Percentiles rank a stretch among this genome's conserved stretches.
phyloP scores from a whole-genome alignment of 176 grass and related monocot genomes.

The Musa acuminata region DNA sequence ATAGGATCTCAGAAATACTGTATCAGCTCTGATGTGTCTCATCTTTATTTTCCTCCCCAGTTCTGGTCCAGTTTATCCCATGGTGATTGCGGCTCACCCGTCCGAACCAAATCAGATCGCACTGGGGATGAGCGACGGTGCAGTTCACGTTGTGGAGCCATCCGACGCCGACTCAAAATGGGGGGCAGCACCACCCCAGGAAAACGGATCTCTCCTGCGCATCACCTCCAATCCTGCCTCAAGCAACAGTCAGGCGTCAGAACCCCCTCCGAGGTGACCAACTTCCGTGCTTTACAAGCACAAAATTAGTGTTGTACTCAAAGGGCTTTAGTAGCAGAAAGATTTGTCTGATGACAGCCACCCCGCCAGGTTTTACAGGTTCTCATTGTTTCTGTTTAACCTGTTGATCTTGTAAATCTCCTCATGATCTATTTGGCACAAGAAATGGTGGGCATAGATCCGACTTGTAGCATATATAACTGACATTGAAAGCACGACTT shows the following conservation, averaged over 20 bases:
- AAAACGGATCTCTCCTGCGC: constrained; percentile 51
- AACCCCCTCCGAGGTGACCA: constrained; percentile 52
- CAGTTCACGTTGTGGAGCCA: constrained; percentile 85
- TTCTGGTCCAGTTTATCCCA: constrained; percentile 45
- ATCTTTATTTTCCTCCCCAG: constrained; percentile 13
- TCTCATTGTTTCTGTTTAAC: no score
- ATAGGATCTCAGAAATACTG: no score
- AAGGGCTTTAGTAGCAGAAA: no score
- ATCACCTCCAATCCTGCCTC: constrained; percentile 33
- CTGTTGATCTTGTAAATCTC: no score
- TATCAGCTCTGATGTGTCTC: neutral
- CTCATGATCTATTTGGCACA: no score
- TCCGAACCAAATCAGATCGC: constrained; percentile 92
- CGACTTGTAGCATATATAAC: no score
- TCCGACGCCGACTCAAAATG: constrained; percentile 67
- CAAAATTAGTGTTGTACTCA: no score
- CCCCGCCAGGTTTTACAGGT: no score
- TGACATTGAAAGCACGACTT: no score
- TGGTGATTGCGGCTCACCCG: constrained; percentile 87
- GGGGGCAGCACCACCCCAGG: constrained; percentile 55
- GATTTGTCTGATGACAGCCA: no score
- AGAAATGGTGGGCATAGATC: no score
- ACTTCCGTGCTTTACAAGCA: no score
- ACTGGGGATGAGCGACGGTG: constrained; percentile 82
- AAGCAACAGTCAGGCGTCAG: constrained; percentile 55